Conservation (phyloP, 192 early-diverging fungal species). For the Entophlyctis luteolus region DNA sequence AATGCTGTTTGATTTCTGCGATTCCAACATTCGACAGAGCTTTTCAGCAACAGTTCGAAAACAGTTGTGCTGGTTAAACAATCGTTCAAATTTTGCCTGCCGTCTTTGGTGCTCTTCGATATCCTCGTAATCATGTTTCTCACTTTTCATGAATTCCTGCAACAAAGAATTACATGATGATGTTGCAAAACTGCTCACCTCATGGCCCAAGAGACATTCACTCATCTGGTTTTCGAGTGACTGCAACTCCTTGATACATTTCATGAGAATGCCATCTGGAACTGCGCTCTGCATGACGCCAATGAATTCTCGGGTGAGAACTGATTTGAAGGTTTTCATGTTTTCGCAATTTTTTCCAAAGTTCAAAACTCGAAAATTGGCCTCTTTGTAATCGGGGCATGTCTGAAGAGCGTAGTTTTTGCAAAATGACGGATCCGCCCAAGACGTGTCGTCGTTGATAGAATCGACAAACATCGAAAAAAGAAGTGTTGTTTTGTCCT, state of each 20-base stretch:
- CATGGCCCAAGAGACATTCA: not conserved
- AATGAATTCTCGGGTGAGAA: not conserved
- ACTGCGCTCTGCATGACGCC: not conserved
- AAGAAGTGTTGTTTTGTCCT: not conserved
- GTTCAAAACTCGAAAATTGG: not conserved
- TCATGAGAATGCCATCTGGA: not conserved
- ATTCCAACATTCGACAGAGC: not conserved
- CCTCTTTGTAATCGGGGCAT: too few species aligned
- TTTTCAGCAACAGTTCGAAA: not conserved
- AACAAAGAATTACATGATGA: too few species aligned
- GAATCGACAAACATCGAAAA: not conserved
- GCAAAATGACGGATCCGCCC: not conserved
- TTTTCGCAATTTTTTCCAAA: not conserved
- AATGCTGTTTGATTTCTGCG: not conserved
- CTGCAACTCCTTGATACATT: not conserved
- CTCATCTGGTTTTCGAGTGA: not conserved
- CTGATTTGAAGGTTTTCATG: not conserved
- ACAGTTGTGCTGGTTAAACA: not conserved
- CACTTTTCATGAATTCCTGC: not conserved
- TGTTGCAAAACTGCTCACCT: not conserved
- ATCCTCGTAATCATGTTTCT: not conserved
- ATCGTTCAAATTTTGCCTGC: not conserved
- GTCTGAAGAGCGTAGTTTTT: not conserved
- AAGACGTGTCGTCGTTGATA: not conserved
- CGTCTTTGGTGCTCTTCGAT: not conserved